These are phyloP conservation scores for Paracamarosporium sp. DNA, from an alignment of 2,329 filamentous ascomycete species.

Conservation along the genomic window DNA sequence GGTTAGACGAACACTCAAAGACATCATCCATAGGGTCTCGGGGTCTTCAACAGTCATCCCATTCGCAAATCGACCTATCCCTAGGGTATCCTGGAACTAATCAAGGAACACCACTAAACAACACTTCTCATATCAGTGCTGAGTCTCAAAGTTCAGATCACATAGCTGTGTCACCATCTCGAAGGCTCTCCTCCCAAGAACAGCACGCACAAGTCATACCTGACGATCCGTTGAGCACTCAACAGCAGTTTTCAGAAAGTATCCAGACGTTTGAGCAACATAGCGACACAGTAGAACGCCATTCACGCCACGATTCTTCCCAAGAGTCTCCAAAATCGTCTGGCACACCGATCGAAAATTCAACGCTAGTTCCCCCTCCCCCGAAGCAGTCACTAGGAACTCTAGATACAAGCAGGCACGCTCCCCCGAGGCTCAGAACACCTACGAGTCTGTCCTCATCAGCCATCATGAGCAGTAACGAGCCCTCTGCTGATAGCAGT, in stretches of 20 bases:
- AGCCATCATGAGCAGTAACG: conserved; percentile 22
- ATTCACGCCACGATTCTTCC: conserved; percentile 40
- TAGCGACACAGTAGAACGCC: conserved; percentile 9
- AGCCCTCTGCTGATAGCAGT: background rate
- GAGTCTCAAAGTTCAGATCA: background rate
- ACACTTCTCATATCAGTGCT: too few species aligned
- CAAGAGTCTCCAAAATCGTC: conserved; percentile 33
- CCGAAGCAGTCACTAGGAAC: conserved; percentile 31
- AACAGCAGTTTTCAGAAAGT: conserved; percentile 21
- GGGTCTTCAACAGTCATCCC: background rate
- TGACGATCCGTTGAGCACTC: conserved; percentile 20
- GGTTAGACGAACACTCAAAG: background rate
- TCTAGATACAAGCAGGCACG: conserved; percentile 17
- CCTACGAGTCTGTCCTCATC: conserved; percentile 19
- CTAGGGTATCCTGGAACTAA: background rate
- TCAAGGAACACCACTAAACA: background rate
- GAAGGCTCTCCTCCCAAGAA: conserved; percentile 22
- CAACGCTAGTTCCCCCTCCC: conserved; percentile 28
- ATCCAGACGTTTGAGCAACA: conserved; percentile 23
- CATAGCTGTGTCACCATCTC: background rate
- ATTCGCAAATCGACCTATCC: background rate
- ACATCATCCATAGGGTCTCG: background rate
- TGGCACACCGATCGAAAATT: conserved; percentile 4
- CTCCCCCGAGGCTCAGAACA: conserved; percentile 26
- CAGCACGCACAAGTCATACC: conserved; percentile 32